Percentiles rank a stretch among this genome's conserved stretches.
phyloP scores from a whole-genome alignment of 164 flowering plant species.

The Annona cherimola region DNA sequence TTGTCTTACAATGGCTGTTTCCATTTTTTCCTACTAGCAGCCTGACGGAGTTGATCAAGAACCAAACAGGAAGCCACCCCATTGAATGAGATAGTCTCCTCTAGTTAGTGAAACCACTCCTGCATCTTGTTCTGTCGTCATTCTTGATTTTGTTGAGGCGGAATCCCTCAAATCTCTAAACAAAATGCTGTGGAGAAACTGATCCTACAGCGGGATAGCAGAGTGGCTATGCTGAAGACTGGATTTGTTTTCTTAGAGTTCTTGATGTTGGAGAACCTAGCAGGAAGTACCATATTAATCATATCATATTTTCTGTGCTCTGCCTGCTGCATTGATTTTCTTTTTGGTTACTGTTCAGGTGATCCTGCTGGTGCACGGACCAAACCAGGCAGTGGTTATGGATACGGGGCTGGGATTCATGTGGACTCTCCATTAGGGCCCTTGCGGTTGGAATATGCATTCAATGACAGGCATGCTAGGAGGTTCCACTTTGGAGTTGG shows the following conservation, averaged over 20 bases:
- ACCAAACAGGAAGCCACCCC: not conserved
- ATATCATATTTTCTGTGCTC: not conserved
- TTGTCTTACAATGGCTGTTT: not conserved
- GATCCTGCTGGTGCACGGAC: slow-evolving; percentile 97
- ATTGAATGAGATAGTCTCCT: not conserved
- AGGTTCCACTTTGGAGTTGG: slow-evolving; percentile 96
- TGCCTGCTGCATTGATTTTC: not conserved
- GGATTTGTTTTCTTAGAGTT: not conserved
- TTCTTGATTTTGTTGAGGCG: not conserved
- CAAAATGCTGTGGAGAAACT: too few relatives aligned
- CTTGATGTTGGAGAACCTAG: not conserved
- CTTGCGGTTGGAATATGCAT: slow-evolving; percentile 87
- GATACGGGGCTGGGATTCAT: slow-evolving; percentile 82
- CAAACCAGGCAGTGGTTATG: slow-evolving; percentile 94
- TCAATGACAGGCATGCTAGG: slow-evolving; percentile 55
- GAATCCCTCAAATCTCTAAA: too few relatives aligned
- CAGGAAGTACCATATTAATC: not conserved
- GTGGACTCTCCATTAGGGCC: slow-evolving; percentile 94
- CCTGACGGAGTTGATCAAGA: not conserved
- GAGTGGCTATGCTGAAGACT: not conserved
- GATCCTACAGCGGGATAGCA: too few relatives aligned
- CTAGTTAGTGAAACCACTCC: not conserved
- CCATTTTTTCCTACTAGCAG: not conserved
- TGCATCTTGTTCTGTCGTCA: not conserved
- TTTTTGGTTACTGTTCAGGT: slow-evolving; percentile 36